Evolutionary conservation across 257 asterid genomes (phyloP), one percentile per base, ranked within the genome.

Genomic region (Oldenlandia corymbosa): DNA sequence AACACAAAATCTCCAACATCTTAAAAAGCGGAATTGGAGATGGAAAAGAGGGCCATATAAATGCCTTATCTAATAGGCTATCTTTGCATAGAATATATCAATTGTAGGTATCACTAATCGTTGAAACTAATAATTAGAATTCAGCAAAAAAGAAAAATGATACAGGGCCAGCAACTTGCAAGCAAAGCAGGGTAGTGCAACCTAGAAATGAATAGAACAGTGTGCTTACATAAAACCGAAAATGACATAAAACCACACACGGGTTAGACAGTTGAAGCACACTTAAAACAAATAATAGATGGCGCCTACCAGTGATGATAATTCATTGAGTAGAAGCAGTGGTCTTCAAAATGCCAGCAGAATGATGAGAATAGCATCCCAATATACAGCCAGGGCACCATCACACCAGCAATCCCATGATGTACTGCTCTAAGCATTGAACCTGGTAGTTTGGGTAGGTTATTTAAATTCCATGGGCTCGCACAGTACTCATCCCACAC

Each of bases 331-430:
- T 91, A 91, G 78, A 91, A 86, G 80, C 98, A 91, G 77, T 88
- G 98, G 70, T 91, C 98, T 78, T 91, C 98, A 77, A 91, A 85
- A 75, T 91, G 98, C 98, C 96, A 91, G 87, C 96, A 91, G 76
- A 91, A 88, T 64, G 96, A 79, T 57, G 98, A 91, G 83, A 91
- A 91, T 52, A 84, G 73, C 98, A 91, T 88, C 76, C 98, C 96
- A 47, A 91, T 68, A 73, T 88, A 91, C 56, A 91, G 83, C 98
- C 98, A 88, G 55, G 96, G 98, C 73, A 91, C 96, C 98, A 91
- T 88, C 42, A 91, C 96, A 37, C 98, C 98, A 48, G 96, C 94
- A 80, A 91, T 86, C 71, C 83, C 88, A 43, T 88, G 89, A 79
- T 86, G 90, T 67, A 91, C 93, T 57, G 96, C 76, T 71, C 80